phyloP scores from a whole-genome alignment of 129 eudicot species.

The Flaveria linearis region DNA sequence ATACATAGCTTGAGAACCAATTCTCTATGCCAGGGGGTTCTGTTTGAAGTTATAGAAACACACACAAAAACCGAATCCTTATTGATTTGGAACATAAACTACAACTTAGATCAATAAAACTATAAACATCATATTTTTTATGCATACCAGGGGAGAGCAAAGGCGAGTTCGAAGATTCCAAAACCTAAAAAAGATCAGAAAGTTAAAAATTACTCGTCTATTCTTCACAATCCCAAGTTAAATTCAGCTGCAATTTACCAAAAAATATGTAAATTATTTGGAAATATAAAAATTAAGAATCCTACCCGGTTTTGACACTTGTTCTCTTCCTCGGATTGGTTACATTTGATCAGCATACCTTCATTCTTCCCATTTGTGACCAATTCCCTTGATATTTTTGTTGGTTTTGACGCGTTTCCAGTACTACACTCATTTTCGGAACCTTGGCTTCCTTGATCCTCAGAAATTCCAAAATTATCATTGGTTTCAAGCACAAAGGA shows the following conservation, averaged over 20 bases:
- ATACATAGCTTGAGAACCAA: constrained; percentile 74
- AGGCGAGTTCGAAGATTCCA: constrained; percentile 12
- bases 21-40: constrained; percentile 64
- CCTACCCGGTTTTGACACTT: constrained; percentile 15
- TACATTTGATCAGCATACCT: constrained; percentile 6
- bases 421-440: neutral
- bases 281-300: neutral
- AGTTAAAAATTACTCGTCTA: neutral
- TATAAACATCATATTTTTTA: neutral
- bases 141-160: constrained; percentile 26
- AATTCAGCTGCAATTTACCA: neutral
- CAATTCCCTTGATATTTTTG: constrained; percentile 18
- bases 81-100: neutral
- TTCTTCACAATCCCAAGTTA: neutral
- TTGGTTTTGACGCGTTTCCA: neutral
- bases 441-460: constrained; percentile 6
- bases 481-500: constrained; percentile 59
- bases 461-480: constrained; percentile 49
- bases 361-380: neutral
- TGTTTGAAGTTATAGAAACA: constrained; percentile 30
- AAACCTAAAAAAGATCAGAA: constrained; percentile 15
- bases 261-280: too few relatives aligned
- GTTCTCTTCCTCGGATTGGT: constrained; percentile 11
- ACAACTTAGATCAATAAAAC: neutral
- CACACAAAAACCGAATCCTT: neutral